A percentile compares a stretch with the other conserved stretches of the same genome.
Evolutionary conservation across 2,329 filamentous ascomycete genomes (phyloP).

Genomic region (Trichoderma simmonsii): DNA sequence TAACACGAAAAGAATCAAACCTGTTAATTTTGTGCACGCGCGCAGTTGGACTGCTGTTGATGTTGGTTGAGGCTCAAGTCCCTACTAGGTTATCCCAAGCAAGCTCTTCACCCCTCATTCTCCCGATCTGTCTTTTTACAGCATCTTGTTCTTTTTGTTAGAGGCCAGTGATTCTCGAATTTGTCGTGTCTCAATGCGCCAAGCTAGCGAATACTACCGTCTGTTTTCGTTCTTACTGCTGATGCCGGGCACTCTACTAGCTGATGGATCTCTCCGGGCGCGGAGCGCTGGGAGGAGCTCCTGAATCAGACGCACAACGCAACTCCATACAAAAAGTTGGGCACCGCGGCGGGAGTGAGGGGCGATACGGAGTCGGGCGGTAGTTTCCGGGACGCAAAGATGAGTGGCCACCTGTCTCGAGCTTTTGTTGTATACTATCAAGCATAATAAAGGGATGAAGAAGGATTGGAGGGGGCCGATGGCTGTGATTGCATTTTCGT

Average conservation of each 20-base stretch:
- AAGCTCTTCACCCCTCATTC: background rate
- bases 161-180: background rate
- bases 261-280: background rate
- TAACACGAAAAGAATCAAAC: background rate
- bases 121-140: background rate
- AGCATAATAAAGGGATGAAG: background rate
- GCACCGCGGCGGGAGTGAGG: background rate
- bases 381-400: slow-evolving; percentile 6
- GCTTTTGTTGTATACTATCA: background rate
- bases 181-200: background rate
- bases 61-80: background rate
- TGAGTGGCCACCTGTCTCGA: background rate
- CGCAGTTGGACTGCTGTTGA: background rate
- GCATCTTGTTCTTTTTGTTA: background rate
- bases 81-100: background rate
- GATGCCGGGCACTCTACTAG: background rate
- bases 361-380: background rate
- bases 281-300: background rate
- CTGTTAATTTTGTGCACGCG: background rate
- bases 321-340: background rate
- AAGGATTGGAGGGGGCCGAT: background rate
- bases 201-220: background rate
- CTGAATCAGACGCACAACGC: background rate
- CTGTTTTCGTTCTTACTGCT: background rate
- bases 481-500: background rate